Base-by-base conservation (phyloP, 805 yeast species). In the Citeromyces nyonsensis region DNA sequence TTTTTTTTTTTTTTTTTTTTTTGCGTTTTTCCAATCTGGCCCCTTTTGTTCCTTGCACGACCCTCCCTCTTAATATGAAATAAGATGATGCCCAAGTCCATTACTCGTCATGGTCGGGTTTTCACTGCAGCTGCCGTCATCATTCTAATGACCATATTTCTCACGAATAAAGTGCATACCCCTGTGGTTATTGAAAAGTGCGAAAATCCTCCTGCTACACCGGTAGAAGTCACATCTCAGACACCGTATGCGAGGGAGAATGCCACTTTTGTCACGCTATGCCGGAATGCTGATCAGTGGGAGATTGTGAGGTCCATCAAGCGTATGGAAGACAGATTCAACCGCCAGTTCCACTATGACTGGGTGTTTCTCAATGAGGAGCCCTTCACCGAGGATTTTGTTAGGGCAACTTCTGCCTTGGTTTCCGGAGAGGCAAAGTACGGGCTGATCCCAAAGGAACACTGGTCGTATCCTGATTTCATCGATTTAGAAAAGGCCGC, bases 201-300 rank as follows among this genome's bases (percentile, higher is more conserved):
- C n/a, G n/a, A n/a, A n/a, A n/a, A n/a, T n/a, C n/a, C n/a, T n/a
- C n/a, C n/a, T n/a, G n/a, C n/a, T n/a, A n/a, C n/a, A n/a, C n/a
- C n/a, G n/a, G n/a, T 18, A 7, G 22, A 18, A 18, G 7, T 5
- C 22, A 18, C 7, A 12, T 27, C 29, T 13, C 22, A 20, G n/a
- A n/a, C 11, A 10, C 11, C 7, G 11, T 13, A 27, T 32, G 37
- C 37, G 12, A 55, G 58, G 32, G 72, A 61, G 39, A 74, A 67
- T 39, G 88, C 84, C 3, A 69, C 82, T 1, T 62, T 81, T 43
- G 67, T 61, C 28, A 48, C 63, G 7, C 40, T 63, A n/a, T 62
- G 63, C 32, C 41, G 63, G 22, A 61, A 62, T 38, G 34, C 40
- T 1, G 69, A 63, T 28, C 30, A 59, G 10, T 44, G 44, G 24